Evolutionary conservation across 129 eudicot species (phyloP), one percentile per base, ranked within the genome.

Genomic region (Helianthus tuberosus): DNA sequence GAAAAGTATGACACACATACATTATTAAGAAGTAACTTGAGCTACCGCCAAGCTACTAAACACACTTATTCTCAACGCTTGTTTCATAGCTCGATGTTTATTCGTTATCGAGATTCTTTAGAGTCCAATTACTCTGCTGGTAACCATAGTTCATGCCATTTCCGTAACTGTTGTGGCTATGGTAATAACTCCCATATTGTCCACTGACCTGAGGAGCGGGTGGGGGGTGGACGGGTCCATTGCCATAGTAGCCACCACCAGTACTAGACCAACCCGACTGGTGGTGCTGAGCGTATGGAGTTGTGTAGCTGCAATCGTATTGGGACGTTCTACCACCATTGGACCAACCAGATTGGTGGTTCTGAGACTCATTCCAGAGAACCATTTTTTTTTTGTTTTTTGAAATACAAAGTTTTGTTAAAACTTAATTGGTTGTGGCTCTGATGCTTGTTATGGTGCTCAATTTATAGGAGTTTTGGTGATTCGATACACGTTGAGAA

Each of bases 371-470:
- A 15, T 39, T 38, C 53, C 62, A 53, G 73, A 83, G 77, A 80
- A 80, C 88, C 91, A 86, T 86, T 49, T 80, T 75, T 80, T 75
- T 2, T 39, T n/a, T n/a, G n/a, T n/a, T 20, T 20, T 47, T 74
- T 50, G 12, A 44, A 10, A 35, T 69, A 53, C 65, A 68, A 72
- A 9, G 55, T 41, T 44, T 43, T 44, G 1, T 61, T 16, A 17
- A 38, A 61, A 3, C 41, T 60, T 13, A 20, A 55, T 59, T 66
- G 10, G 60, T 11, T 60, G 47, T 76, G 76, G 41, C 65, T 58
- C 36, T 39, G 23, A 72, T 38, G 75, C 59, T 36, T 82, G 14
- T 55, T 11, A 53, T 77, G 15, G 41, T 49, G 65, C 35, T 79
- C 49, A 77, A 73, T 86, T 77, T 86, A 74, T 86, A 86, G 58